Percentiles rank a stretch among this genome's conserved stretches.
These are phyloP conservation scores for Klebsormidium nitens DNA, from an alignment of 139 green algal genomes.

Conservation along the genomic window DNA sequence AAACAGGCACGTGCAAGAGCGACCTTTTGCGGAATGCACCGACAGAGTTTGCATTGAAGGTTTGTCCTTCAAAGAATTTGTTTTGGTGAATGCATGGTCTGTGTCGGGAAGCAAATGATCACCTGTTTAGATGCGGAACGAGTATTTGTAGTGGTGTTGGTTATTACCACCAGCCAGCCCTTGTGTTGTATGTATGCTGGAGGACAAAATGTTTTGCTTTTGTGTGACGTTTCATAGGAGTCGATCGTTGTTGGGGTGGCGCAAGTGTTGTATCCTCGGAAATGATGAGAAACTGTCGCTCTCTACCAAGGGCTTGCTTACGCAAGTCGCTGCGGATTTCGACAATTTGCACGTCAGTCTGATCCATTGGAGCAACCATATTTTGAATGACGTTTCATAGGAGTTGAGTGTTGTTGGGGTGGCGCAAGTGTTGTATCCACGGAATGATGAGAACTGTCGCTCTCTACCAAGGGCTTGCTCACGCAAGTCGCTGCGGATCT, in stretches of 20 bases:
- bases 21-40: too few species aligned
- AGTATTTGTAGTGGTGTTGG: too few species aligned
- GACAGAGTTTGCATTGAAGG: too few species aligned
- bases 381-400: not conserved
- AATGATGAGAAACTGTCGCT: constrained; percentile 14
- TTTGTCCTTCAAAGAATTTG: too few species aligned
- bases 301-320: not conserved
- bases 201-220: too few species aligned
- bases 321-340: not conserved
- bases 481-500: not conserved
- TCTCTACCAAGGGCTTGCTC: constrained; percentile 1
- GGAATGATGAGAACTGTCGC: not conserved
- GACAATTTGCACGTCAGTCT: constrained; percentile 21
- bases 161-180: too few species aligned
- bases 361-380: constrained; percentile 8
- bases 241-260: constrained; percentile 3
- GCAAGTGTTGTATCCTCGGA: not conserved
- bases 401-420: constrained; percentile 7
- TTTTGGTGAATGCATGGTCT: too few species aligned
- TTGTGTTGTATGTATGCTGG: too few species aligned
- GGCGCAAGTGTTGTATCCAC: not conserved
- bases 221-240: not conserved
- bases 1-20: too few species aligned
- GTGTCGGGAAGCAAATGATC: too few species aligned
- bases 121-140: too few species aligned